Evolutionary conservation across 257 asterid genomes (phyloP).

Genomic region (Nicotiana tomentosiformis): DNA sequence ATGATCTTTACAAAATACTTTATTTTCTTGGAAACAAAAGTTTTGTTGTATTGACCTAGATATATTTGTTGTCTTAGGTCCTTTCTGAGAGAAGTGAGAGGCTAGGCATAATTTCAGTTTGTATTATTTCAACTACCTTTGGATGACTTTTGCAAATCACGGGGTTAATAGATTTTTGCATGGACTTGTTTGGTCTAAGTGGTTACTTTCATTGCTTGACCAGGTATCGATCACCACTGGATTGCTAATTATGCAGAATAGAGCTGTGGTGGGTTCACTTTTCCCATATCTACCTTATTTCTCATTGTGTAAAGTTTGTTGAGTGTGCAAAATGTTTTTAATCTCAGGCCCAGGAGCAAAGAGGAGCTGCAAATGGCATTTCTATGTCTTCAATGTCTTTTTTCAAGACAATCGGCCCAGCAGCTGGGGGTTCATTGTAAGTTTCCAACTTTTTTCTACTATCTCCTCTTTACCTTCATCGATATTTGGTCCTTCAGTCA

Average conservation of each 20-base stretch:
- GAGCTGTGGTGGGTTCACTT: conserved; percentile 62
- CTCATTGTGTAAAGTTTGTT: not conserved
- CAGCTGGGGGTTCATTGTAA: conserved; percentile 69
- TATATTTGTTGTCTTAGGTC: not conserved
- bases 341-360: conserved; percentile 62
- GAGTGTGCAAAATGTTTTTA: not conserved
- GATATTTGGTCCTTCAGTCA: no score
- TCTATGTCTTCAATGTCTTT: conserved; percentile 71
- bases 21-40: not conserved
- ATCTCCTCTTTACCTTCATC: not conserved
- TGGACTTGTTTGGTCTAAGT: not conserved
- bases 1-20: no score
- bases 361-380: conserved; percentile 90
- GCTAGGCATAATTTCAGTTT: not conserved
- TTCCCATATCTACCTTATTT: not conserved
- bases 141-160: not conserved
- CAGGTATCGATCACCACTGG: conserved; percentile 78
- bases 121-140: not conserved
- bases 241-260: conserved; percentile 65
- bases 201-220: not conserved
- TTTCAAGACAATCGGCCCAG: conserved; percentile 72
- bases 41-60: not conserved
- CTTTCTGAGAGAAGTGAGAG: not conserved
- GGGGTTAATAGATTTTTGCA: not conserved
- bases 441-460: conserved; percentile 17